phyloP scores from a whole-genome alignment of 805 yeast species.

The Pichia kluyveri region DNA sequence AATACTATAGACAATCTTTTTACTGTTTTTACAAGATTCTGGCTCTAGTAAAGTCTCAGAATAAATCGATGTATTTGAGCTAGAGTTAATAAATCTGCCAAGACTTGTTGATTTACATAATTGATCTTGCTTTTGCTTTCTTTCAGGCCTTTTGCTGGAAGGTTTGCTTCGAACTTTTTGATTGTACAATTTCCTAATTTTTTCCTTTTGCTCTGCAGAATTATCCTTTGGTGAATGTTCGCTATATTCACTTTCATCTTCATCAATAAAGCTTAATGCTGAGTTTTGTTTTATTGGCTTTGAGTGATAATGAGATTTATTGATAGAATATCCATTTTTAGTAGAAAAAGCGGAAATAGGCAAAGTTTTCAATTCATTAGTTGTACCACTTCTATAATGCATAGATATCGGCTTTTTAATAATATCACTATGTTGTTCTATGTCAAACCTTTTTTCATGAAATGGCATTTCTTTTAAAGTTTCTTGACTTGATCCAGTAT shows the following conservation, averaged over 20 bases:
- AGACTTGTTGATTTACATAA: background rate
- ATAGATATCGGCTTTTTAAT: background rate
- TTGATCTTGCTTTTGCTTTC: background rate
- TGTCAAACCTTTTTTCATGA: no score
- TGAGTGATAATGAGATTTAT: background rate
- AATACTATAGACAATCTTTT: constrained; percentile 8
- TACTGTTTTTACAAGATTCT: background rate
- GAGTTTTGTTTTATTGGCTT: background rate
- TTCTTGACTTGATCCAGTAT: background rate
- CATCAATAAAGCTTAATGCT: background rate
- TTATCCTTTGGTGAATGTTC: background rate
- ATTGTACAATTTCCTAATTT: background rate
- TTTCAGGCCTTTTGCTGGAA: background rate
- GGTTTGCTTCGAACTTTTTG: background rate
- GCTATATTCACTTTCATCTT: background rate
- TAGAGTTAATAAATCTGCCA: background rate
- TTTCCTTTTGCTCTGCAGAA: background rate
- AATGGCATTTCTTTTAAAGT: background rate
- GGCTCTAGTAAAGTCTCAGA: no score
- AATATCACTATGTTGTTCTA: background rate
- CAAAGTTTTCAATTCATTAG: background rate
- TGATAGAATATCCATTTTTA: background rate
- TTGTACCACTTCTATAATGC: background rate
- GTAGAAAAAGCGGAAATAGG: background rate
- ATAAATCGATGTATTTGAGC: no score